Conservation (phyloP, 2,329 filamentous ascomycete species). For the Xylariaceae sp. region DNA sequence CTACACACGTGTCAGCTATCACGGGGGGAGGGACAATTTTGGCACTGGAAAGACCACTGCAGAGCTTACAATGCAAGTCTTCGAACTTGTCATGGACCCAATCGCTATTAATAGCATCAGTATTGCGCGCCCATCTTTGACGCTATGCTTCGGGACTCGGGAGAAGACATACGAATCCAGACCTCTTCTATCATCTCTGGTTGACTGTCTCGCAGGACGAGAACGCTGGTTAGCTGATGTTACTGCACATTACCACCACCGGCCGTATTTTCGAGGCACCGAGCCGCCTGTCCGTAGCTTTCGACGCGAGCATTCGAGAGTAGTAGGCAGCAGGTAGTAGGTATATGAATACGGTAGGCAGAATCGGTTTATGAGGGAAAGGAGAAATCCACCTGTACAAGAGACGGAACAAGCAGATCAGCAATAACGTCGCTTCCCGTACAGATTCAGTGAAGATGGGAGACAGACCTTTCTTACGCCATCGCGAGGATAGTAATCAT, state of each 20-base stretch:
- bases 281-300: constrained; percentile 30
- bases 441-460: constrained; percentile 25
- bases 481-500: constrained; percentile 62
- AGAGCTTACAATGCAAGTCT: constrained; percentile 52
- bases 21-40: not conserved
- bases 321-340: not conserved
- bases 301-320: constrained; percentile 25
- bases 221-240: constrained; percentile 47
- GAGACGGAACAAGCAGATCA: constrained; percentile 18
- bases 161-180: constrained; percentile 58
- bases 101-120: constrained; percentile 52
- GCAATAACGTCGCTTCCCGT: not conserved
- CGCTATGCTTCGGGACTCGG: constrained; percentile 1
- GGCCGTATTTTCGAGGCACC: constrained; percentile 32
- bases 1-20: constrained; percentile 16
- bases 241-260: constrained; percentile 34
- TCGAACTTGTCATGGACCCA: constrained; percentile 94
- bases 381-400: constrained; percentile 30
- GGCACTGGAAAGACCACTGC: not conserved
- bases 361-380: constrained; percentile 28
- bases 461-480: constrained; percentile 80
- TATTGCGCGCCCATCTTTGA: not conserved
- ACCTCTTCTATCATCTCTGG: constrained; percentile 59
- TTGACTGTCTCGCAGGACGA: constrained; percentile 35
- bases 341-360: constrained; percentile 22